These are phyloP conservation scores for Psilocybe subaeruginosa DNA, from an alignment of 768 basidiomycete genomes.

Conservation along the genomic window DNA sequence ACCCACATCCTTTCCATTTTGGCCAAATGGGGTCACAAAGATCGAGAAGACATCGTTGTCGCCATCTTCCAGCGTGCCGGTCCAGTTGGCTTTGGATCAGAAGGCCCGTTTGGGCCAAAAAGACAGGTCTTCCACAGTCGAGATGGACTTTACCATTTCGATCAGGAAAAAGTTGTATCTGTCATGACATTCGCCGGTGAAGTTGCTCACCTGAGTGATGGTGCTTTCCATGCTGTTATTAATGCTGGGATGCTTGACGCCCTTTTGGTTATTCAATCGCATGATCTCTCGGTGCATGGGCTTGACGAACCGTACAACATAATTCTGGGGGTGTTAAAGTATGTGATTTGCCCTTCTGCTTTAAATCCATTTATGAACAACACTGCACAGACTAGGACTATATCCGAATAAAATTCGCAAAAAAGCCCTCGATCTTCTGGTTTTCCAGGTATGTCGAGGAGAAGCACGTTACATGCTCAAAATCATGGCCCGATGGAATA, in stretches of 20 bases:
- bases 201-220: constrained; percentile 2
- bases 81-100: constrained; percentile 3
- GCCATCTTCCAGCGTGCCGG: constrained; percentile 3
- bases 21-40: constrained; percentile 1
- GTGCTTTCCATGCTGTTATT: constrained; percentile 9
- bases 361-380: not conserved
- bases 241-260: constrained; percentile 12
- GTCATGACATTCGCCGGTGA: constrained; percentile 9
- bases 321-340: constrained; percentile 7
- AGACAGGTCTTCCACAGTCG: constrained; percentile 8
- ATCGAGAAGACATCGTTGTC: constrained; percentile 1
- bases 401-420: constrained; percentile 8
- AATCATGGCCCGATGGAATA: constrained; percentile 4
- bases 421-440: constrained; percentile 13
- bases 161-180: constrained; percentile 8
- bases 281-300: constrained; percentile 11
- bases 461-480: constrained; percentile 12
- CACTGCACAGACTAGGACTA: not conserved
- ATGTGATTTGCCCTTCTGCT: not conserved
- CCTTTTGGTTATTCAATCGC: constrained; percentile 11
- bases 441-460: constrained; percentile 13
- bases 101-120: not conserved
- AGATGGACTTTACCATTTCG: constrained; percentile 13
- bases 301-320: constrained; percentile 9
- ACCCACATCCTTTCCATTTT: constrained; percentile 7